A percentile compares a stretch with the other conserved stretches of the same genome.
Evolutionary conservation across 2,329 filamentous ascomycete genomes (phyloP).

Genomic region (Botrytis pseudocinerea): DNA sequence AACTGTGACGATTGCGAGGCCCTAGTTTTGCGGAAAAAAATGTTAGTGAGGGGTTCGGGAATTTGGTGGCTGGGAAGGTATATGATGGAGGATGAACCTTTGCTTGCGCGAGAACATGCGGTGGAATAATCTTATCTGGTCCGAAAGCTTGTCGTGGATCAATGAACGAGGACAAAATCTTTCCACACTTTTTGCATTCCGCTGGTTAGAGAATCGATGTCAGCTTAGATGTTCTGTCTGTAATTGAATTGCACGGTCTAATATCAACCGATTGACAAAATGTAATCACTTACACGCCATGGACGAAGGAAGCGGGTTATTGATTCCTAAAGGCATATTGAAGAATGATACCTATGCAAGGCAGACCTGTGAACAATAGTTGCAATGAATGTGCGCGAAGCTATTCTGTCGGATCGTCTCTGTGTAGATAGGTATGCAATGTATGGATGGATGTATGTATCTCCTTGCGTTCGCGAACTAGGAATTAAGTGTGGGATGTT

Average conservation of each 20-base stretch:
- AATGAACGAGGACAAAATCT: conserved; percentile 92
- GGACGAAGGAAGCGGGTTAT: conserved; percentile 67
- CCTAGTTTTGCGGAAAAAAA: conserved; percentile 46
- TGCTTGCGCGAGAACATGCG: conserved; percentile 82
- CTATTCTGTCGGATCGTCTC: background rate
- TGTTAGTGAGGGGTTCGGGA: background rate
- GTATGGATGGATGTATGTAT: background rate
- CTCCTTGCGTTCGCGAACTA: background rate
- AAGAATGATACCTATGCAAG: background rate
- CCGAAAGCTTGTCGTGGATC: conserved; percentile 92
- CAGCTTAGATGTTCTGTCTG: conserved; percentile 21
- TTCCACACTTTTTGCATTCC: conserved; percentile 96
- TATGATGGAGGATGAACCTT: conserved; percentile 59
- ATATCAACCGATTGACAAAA: conserved; percentile 25
- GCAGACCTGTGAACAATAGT: background rate
- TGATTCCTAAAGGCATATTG: conserved; percentile 55
- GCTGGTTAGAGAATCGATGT: conserved; percentile 52
- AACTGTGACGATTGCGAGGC: conserved; percentile 81
- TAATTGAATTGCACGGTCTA: background rate
- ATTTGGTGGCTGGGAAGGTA: background rate
- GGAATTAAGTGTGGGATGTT: background rate
- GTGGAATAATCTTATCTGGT: conserved; percentile 96
- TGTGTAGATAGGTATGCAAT: background rate
- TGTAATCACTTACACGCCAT: conserved; percentile 61
- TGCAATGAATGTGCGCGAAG: conserved; percentile 14